Evolutionary conservation across 169 alveolate genomes (phyloP).

Genomic region (Plasmodium fragile): DNA sequence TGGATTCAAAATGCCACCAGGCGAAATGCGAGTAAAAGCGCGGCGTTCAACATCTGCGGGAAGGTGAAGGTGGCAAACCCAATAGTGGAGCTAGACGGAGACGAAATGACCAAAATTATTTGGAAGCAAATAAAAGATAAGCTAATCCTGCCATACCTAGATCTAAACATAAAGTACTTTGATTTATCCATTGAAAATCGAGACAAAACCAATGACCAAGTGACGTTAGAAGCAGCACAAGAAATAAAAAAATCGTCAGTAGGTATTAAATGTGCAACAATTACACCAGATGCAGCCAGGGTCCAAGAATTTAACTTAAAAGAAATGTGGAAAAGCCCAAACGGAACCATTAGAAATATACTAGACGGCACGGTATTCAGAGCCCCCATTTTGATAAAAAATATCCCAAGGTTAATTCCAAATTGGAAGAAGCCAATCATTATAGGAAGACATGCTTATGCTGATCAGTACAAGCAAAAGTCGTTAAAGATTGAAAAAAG

Average conservation of each 20-base stretch:
- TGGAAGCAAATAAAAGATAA: slow-evolving; percentile 94
- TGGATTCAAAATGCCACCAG: background rate
- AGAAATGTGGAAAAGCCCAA: slow-evolving; percentile 96
- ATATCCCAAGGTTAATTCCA: slow-evolving; percentile 93
- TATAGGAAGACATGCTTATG: slow-evolving; percentile 97
- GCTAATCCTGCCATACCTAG: slow-evolving; percentile 92
- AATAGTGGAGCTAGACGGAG: slow-evolving; percentile 96
- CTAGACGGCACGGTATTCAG: slow-evolving; percentile 96
- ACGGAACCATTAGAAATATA: slow-evolving; percentile 95
- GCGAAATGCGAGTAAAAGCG: background rate
- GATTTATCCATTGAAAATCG: slow-evolving; percentile 93
- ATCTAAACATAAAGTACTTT: slow-evolving; percentile 91
- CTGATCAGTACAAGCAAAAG: slow-evolving; percentile 95
- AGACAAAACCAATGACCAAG: slow-evolving; percentile 94
- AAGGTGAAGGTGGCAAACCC: slow-evolving; percentile 83
- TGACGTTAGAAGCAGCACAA: slow-evolving; percentile 96
- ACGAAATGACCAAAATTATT: slow-evolving; percentile 96
- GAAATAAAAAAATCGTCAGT: slow-evolving; percentile 92
- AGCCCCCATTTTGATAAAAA: slow-evolving; percentile 94
- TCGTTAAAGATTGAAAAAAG: slow-evolving; percentile 89
- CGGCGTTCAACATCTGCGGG: slow-evolving; percentile 33
- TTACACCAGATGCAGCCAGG: slow-evolving; percentile 97
- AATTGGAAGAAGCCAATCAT: slow-evolving; percentile 95
- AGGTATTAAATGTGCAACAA: slow-evolving; percentile 97
- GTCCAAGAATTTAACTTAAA: slow-evolving; percentile 94